Evolutionary conservation across 257 asterid species (phyloP).

Genomic region (Craterostigma plantagineum): DNA sequence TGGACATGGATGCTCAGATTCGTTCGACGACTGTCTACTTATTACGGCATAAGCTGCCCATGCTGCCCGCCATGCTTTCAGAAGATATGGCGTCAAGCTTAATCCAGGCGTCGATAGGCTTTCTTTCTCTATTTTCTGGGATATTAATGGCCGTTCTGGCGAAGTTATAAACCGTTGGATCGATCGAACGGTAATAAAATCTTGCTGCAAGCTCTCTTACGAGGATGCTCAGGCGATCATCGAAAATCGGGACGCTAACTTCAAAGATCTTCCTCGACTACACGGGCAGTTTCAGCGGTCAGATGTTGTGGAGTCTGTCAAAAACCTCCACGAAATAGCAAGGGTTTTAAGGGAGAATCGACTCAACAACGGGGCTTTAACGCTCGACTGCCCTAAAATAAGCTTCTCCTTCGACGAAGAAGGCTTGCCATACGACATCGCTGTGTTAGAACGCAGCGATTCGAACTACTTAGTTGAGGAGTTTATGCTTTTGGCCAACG

Average conservation of each 20-base stretch:
- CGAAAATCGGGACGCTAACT: conserved; percentile 24
- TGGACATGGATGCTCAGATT: conserved; percentile 47
- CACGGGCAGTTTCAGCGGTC: conserved; percentile 25
- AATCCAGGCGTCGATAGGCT: conserved; percentile 79
- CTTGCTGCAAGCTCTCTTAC: conserved; percentile 84
- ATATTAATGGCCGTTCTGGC: conserved; percentile 38
- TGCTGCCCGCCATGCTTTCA: conserved; percentile 57
- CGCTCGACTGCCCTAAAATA: conserved; percentile 64
- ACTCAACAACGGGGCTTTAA: conserved; percentile 60
- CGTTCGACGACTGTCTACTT: conserved; percentile 36
- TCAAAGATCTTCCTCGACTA: conserved; percentile 15
- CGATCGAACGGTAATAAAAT: conserved; percentile 50
- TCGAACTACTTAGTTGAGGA: conserved; percentile 76
- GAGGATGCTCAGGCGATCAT: conserved; percentile 72
- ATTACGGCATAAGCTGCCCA: conserved; percentile 26
- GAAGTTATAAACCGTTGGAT: conserved; percentile 68
- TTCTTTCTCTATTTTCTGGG: conserved; percentile 75
- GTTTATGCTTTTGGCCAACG: conserved; percentile 78
- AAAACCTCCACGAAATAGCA: conserved; percentile 39
- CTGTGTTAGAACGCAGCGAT: conserved; percentile 22
- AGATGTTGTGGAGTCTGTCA: conserved; percentile 37
- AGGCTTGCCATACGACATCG: conserved; percentile 54
- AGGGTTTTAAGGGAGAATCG: conserved; percentile 32
- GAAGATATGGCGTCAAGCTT: conserved; percentile 69
- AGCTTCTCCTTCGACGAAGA: conserved; percentile 54